A percentile compares a stretch with the other conserved stretches of the same genome.
phyloP scores from a whole-genome alignment of 2,329 filamentous ascomycete genomes.

The Cordyceps fumosorosea region DNA sequence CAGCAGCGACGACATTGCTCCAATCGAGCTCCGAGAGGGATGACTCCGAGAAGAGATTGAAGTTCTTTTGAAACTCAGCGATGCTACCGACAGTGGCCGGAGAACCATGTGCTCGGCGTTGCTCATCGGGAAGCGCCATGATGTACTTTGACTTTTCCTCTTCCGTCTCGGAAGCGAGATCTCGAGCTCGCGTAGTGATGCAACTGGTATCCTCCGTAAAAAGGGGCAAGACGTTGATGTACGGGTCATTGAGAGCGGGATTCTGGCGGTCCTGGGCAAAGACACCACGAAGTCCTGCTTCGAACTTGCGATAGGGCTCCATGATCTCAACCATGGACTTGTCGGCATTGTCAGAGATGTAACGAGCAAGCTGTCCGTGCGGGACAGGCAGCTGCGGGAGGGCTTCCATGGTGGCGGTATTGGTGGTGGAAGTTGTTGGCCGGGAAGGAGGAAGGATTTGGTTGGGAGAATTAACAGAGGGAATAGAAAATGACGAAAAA shows the following conservation, averaged over 20 bases:
- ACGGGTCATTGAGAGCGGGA: constrained; percentile 46
- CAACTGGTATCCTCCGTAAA: constrained; percentile 51
- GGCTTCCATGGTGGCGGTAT: constrained; percentile 20
- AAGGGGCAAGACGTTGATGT: constrained; percentile 60
- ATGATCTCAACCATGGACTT: constrained; percentile 52
- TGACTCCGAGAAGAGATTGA: constrained; percentile 74
- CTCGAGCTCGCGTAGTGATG: constrained; percentile 57
- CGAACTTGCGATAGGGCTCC: constrained; percentile 60
- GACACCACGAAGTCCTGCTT: constrained; percentile 57
- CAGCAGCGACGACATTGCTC: constrained; percentile 75
- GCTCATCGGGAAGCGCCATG: constrained; percentile 56
- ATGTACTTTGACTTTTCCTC: constrained; percentile 60
- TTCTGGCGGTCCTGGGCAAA: constrained; percentile 63
- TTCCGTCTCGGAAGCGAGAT: constrained; percentile 49
- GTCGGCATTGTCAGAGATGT: constrained; percentile 49
- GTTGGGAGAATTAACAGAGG: neutral
- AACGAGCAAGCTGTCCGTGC: constrained; percentile 38
- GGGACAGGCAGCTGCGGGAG: constrained; percentile 42
- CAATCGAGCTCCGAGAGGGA: constrained; percentile 71
- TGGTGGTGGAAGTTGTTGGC: neutral
- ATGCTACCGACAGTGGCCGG: constrained; percentile 62
- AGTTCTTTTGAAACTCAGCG: constrained; percentile 70
- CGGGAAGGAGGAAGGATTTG: neutral
- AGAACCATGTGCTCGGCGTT: constrained; percentile 56
- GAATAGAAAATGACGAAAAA: neutral